Conservation (phyloP, 2,329 filamentous ascomycete genomes). For the Neonectria magnoliae region DNA sequence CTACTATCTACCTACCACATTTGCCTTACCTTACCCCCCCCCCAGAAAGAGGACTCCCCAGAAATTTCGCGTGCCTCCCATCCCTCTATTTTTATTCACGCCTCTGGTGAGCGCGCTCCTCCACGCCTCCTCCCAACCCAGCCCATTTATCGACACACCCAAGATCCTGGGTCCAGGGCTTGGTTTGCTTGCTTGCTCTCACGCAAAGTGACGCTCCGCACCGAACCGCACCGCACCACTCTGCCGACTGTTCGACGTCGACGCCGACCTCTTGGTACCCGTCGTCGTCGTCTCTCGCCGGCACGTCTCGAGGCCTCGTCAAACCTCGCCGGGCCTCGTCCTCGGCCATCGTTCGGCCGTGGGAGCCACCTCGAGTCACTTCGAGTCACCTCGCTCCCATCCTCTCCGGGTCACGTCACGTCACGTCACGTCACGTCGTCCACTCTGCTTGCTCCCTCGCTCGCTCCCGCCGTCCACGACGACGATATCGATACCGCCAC, state of each 20-base stretch:
- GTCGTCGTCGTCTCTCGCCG: slow-evolving; percentile 26
- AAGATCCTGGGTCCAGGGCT: slow-evolving; percentile 45
- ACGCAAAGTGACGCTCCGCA: slow-evolving; percentile 39
- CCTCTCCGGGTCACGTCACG: slow-evolving; percentile 26
- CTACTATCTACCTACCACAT: background rate
- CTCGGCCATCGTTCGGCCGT: slow-evolving; percentile 20
- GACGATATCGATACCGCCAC: slow-evolving; percentile 26
- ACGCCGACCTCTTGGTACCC: slow-evolving; percentile 21
- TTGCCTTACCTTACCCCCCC: slow-evolving; percentile 16
- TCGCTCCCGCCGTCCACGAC: slow-evolving; percentile 23
- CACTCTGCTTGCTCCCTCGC: slow-evolving; percentile 19
- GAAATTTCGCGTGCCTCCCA: slow-evolving; percentile 25
- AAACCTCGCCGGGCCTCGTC: slow-evolving; percentile 21
- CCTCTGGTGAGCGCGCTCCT: slow-evolving; percentile 48
- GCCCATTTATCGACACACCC: slow-evolving; percentile 55
- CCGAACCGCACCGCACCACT: slow-evolving; percentile 35
- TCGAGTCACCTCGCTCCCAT: slow-evolving; percentile 23
- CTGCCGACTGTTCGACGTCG: slow-evolving; percentile 31
- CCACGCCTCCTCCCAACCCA: slow-evolving; percentile 51
- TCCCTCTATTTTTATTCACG: slow-evolving; percentile 47
- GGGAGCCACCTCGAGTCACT: slow-evolving; percentile 23
- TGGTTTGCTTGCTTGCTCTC: slow-evolving; percentile 42
- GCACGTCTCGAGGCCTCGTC: slow-evolving; percentile 24
- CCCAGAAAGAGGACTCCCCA: slow-evolving; percentile 29
- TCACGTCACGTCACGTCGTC: slow-evolving; percentile 35